Conservation (phyloP, 257 asterid genomes). For the Solanum chiquidenum region DNA sequence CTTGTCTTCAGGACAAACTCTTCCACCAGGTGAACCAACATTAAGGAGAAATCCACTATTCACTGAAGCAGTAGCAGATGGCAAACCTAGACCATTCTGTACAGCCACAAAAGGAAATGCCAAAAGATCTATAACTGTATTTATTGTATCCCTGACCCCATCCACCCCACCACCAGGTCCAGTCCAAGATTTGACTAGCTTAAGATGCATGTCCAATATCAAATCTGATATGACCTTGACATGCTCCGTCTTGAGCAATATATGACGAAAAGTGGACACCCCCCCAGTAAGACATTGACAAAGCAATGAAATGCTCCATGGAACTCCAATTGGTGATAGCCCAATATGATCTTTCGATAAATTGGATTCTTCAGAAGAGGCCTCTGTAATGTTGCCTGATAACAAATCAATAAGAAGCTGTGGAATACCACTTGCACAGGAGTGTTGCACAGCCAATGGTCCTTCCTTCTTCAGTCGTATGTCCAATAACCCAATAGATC, state of each 20-base stretch:
- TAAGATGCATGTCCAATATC: slow-evolving; percentile 65
- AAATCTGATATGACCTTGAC: slow-evolving; percentile 58
- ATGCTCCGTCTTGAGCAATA: slow-evolving; percentile 65
- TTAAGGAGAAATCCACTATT: slow-evolving; percentile 89
- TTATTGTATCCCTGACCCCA: slow-evolving; percentile 71
- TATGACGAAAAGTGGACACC: slow-evolving; percentile 70
- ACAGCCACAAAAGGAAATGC: slow-evolving; percentile 93
- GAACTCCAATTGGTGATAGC: slow-evolving; percentile 77
- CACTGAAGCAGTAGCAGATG: slow-evolving; percentile 91
- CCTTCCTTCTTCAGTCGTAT: slow-evolving; percentile 94
- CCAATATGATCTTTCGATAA: slow-evolving; percentile 48
- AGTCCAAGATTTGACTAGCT: slow-evolving; percentile 62
- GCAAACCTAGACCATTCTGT: slow-evolving; percentile 74
- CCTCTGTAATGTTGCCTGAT: slow-evolving; percentile 35
- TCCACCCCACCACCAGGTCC: slow-evolving; percentile 91
- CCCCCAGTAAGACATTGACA: slow-evolving; percentile 96
- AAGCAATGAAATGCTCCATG: slow-evolving; percentile 80
- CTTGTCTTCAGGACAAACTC: slow-evolving; percentile 80
- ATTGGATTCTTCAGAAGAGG: slow-evolving; percentile 27
- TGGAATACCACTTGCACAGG: slow-evolving; percentile 91
- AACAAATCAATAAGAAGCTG: slow-evolving; percentile 85
- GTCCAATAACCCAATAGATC: slow-evolving; percentile 80
- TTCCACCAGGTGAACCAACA: slow-evolving; percentile 94
- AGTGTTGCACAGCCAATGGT: slow-evolving; percentile 89
- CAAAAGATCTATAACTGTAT: slow-evolving; percentile 72